Base-by-base conservation (phyloP, 345 rosid species). In the Conringia planisiliqua region DNA sequence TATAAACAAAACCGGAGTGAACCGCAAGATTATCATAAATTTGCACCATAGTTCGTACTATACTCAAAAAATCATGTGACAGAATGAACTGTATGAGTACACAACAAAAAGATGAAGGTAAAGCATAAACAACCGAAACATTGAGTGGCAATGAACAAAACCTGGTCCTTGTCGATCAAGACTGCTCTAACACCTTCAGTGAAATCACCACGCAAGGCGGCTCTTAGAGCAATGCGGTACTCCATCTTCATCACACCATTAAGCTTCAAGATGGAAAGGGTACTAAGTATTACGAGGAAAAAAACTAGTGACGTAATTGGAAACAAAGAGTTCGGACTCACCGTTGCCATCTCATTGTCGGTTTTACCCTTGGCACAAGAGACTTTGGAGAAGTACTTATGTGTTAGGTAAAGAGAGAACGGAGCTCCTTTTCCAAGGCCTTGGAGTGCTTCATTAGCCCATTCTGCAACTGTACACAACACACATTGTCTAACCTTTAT, bases 121-220 rank as follows among this genome's bases (percentile, higher is more conserved):
- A 35, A 9, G n/a, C 26, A 29, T 66, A 27, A 20, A 48, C 14
- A 40, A 71, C 17, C 3, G 42, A 30, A 10, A 6, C 9, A 43
- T 33, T 35, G 58, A 44, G 38, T 7, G 32, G 14, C 9, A 57
- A 62, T 22, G 81, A 38, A 75, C 48, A 20, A 72, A 58, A 93
- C 97, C 97, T 91, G 97, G 80, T 94, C 97, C 82, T 90, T 91
- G 88, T 94, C 96, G 68, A 91, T 82, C 86, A 94, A 82, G 68
- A 91, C 93, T 73, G 98, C 97, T 68, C 98, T 86, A 58, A 94
- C 96, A 52, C 98, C 96, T 87, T 94, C 97, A 62, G 85, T 71
- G 68, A 91, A 94, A 82, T 91, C 97, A 79, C 67, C 26, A 13
- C 93, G 78, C 72, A 90, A 57, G 30, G 90, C 90, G 38, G 95